Percentiles rank a stretch among this genome's conserved stretches.
These are phyloP conservation scores for Epichloe gansuensis DNA, from an alignment of 2,329 filamentous ascomycete species.

Conservation along the genomic window DNA sequence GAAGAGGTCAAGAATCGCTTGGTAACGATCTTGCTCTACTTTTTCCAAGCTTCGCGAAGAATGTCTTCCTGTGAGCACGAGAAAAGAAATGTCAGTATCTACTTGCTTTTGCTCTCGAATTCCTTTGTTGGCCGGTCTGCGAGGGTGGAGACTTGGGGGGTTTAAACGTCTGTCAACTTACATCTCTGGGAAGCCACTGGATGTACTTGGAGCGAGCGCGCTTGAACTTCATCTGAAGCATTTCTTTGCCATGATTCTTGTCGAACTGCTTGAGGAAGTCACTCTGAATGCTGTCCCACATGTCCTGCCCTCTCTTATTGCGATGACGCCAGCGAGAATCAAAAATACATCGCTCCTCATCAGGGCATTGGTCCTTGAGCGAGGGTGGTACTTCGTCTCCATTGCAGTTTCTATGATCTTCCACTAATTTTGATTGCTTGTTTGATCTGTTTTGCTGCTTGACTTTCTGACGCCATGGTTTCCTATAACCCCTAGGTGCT, in stretches of 20 bases:
- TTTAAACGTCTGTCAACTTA: constrained; percentile 21
- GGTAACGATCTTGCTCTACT: constrained; percentile 32
- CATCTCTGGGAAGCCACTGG: constrained; percentile 37
- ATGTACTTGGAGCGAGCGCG: constrained; percentile 37
- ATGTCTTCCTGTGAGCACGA: constrained; percentile 24
- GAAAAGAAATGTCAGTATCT: neutral
- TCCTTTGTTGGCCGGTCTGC: neutral
- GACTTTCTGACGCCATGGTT: constrained; percentile 18
- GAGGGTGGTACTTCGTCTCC: constrained; percentile 22
- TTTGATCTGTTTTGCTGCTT: constrained; percentile 7
- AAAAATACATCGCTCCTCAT: constrained; percentile 37
- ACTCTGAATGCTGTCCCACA: constrained; percentile 42
- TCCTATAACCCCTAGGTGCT: constrained; percentile 10
- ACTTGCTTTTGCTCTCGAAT: neutral
- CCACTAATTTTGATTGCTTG: constrained; percentile 11
- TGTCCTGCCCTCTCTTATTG: constrained; percentile 40
- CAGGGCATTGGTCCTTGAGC: constrained; percentile 32
- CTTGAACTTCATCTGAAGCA: constrained; percentile 44
- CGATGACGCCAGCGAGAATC: constrained; percentile 34
- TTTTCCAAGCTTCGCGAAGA: constrained; percentile 27
- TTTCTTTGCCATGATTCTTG: constrained; percentile 31
- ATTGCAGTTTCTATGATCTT: constrained; percentile 24
- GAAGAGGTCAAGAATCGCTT: constrained; percentile 30
- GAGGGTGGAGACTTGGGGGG: neutral
- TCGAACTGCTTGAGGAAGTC: constrained; percentile 26